These are phyloP conservation scores for Penicillium aurantiogriseum DNA, from an alignment of 2,329 filamentous ascomycete genomes.

Conservation along the genomic window DNA sequence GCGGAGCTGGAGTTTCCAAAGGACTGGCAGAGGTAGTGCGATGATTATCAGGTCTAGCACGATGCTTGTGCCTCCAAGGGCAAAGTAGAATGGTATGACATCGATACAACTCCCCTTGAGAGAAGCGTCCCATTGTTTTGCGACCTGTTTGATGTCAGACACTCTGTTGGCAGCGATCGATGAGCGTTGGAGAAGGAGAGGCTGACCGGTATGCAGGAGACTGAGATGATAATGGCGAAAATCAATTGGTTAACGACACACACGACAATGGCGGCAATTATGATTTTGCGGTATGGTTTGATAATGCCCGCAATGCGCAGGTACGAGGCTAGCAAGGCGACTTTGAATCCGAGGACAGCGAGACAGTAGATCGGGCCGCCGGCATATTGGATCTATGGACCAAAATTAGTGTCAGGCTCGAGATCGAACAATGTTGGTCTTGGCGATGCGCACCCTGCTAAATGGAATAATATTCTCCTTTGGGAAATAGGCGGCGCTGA, in stretches of 20 bases:
- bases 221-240: constrained; percentile 28
- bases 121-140: constrained; percentile 45
- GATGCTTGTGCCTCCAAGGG: constrained; percentile 31
- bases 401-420: background rate
- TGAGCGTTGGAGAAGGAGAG: background rate
- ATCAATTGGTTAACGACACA: constrained; percentile 42
- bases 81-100: constrained; percentile 46
- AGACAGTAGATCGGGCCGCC: constrained; percentile 30
- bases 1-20: constrained; percentile 19
- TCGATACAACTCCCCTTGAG: constrained; percentile 43
- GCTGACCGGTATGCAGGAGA: constrained; percentile 30
- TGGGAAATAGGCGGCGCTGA: constrained; percentile 21
- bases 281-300: constrained; percentile 34
- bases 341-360: constrained; percentile 48
- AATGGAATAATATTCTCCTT: constrained; percentile 27
- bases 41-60: constrained; percentile 27
- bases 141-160: constrained; percentile 24
- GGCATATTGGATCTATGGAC: constrained; percentile 28
- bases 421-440: background rate
- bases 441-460: constrained; percentile 20
- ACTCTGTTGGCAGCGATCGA: background rate
- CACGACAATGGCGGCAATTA: constrained; percentile 37
- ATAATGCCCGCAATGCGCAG: constrained; percentile 47
- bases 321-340: constrained; percentile 49
- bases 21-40: constrained; percentile 25